Evolutionary conservation across 805 yeast species (phyloP).

Genomic region (Phaffomyces antillensis): DNA sequence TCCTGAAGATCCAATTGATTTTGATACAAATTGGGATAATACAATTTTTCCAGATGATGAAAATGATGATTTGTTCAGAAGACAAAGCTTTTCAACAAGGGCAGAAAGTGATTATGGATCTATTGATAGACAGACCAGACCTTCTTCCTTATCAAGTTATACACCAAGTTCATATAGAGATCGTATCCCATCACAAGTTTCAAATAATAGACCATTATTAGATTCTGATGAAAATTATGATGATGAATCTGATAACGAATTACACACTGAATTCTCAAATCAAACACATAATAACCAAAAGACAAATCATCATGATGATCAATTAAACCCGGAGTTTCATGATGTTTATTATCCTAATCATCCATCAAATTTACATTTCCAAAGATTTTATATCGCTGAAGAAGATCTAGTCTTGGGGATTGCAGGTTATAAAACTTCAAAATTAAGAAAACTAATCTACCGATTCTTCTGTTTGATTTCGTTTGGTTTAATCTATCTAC

Average conservation of each 20-base stretch:
- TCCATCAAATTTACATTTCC: constrained; percentile 45
- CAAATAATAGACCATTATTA: constrained; percentile 24
- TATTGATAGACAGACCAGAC: constrained; percentile 14
- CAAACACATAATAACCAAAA: constrained; percentile 12
- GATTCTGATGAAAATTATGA: constrained; percentile 26
- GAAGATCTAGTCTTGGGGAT: constrained; percentile 93
- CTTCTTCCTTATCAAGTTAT: constrained; percentile 26
- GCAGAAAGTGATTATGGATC: constrained; percentile 20
- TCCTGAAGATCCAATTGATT: constrained; percentile 47
- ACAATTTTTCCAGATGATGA: constrained; percentile 28
- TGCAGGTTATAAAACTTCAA: constrained; percentile 72
- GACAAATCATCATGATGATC: constrained; percentile 6
- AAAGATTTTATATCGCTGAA: constrained; percentile 87
- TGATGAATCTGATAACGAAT: constrained; percentile 23
- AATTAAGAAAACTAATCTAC: constrained; percentile 39
- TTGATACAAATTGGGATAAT: constrained; percentile 65
- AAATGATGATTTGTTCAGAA: constrained; percentile 16
- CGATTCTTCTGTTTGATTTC: constrained; percentile 49
- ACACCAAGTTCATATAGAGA: constrained; percentile 30
- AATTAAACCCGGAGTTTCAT: constrained; percentile 29
- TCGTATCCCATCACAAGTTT: constrained; percentile 30
- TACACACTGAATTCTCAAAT: constrained; percentile 21
- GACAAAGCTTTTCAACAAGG: constrained; percentile 27
- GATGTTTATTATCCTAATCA: constrained; percentile 37
- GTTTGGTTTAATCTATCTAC: constrained; percentile 64